Conservation (phyloP, 163 green algal species). For the Chloroidium sp. region DNA sequence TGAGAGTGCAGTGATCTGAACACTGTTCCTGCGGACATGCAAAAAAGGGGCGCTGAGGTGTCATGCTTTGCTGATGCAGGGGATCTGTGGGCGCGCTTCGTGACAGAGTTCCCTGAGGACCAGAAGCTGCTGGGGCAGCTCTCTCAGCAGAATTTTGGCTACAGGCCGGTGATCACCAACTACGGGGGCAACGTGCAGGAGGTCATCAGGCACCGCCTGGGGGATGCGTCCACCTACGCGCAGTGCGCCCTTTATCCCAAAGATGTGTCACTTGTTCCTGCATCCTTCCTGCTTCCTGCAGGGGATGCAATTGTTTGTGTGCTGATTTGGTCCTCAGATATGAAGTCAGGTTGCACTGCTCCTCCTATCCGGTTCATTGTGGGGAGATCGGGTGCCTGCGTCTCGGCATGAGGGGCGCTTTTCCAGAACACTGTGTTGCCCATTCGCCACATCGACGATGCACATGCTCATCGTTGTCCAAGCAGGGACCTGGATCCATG, state of each 20-base stretch:
- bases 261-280: background rate
- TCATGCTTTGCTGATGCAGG: background rate
- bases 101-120: constrained; percentile 45
- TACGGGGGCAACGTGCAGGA: constrained; percentile 15
- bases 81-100: constrained; percentile 28
- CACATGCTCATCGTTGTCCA: too few relatives aligned
- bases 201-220: constrained; percentile 23
- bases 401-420: background rate
- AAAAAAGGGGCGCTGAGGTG: background rate
- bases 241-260: background rate
- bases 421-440: background rate
- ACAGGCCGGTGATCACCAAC: constrained; percentile 11
- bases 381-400: background rate
- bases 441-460: too few relatives aligned
- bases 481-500: too few relatives aligned
- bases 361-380: background rate
- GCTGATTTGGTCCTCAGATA: too few relatives aligned
- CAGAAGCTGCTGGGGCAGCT: constrained; percentile 35
- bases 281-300: too few relatives aligned
- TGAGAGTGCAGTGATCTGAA: too few relatives aligned
- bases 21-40: background rate
- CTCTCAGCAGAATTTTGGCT: background rate
- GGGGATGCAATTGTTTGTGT: too few relatives aligned
- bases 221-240: constrained; percentile 16
- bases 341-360: background rate